These are phyloP conservation scores for Pythium sukuiense DNA, from an alignment of 352 stramenopile species.

Conservation along the genomic window DNA sequence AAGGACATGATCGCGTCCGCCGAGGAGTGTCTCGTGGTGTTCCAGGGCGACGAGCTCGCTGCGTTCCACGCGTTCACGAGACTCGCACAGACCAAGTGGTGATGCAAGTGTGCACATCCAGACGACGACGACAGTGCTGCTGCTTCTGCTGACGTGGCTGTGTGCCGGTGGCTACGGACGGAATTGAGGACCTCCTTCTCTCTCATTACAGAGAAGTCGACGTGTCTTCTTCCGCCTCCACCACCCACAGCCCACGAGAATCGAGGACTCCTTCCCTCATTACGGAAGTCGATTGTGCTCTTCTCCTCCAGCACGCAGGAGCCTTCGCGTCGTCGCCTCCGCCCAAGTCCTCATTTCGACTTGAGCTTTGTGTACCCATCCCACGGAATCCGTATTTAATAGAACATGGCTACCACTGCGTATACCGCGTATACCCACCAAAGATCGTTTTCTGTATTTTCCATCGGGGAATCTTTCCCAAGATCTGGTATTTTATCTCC, in stretches of 20 bases:
- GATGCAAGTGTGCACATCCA: not conserved
- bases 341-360: not conserved
- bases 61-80: conserved; percentile 36
- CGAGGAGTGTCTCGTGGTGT: conserved; percentile 37
- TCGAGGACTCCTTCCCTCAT: conserved; percentile 38
- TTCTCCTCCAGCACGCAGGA: conserved; percentile 9
- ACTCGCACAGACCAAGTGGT: conserved; percentile 29
- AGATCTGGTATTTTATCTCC: not conserved
- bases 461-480: not conserved
- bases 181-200: conserved; percentile 31
- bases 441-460: not conserved
- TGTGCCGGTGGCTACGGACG: not conserved
- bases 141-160: not conserved
- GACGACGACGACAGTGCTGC: not conserved
- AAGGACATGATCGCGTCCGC: conserved; percentile 36
- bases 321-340: not conserved
- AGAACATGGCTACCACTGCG: conserved; percentile 19
- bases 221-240: conserved; percentile 20
- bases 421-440: conserved; percentile 16
- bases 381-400: conserved; percentile 25
- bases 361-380: not conserved
- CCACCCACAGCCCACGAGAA: conserved; percentile 1
- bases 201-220: conserved; percentile 36
- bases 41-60: conserved; percentile 33
- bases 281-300: conserved; percentile 29